A percentile compares a stretch with the other conserved stretches of the same genome.
phyloP scores from a whole-genome alignment of 1,284 basidiomycete genomes.

The Marasmius tenuissimus region DNA sequence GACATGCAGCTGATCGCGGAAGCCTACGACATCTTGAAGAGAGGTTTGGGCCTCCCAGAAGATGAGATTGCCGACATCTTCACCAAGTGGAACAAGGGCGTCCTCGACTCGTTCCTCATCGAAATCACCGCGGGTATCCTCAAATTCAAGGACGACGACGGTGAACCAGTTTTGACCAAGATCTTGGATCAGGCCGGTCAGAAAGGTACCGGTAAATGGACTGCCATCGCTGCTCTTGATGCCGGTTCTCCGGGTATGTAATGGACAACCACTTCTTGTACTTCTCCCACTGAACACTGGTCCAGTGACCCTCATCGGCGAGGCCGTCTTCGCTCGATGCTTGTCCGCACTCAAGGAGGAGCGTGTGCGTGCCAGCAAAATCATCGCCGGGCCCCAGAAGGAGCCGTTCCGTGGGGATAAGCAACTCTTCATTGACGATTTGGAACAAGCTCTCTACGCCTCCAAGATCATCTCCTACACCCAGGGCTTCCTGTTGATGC shows the following conservation, averaged over 20 bases:
- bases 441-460: slow-evolving; percentile 98
- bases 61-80: slow-evolving; percentile 91
- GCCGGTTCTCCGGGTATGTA: slow-evolving; percentile 82
- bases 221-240: slow-evolving; percentile 96
- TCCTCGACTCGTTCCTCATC: slow-evolving; percentile 99
- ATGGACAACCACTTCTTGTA: slow-evolving; percentile 1
- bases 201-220: slow-evolving; percentile 99
- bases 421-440: slow-evolving; percentile 97
- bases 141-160: slow-evolving; percentile 96
- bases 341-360: slow-evolving; percentile 98
- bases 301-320: slow-evolving; percentile 95
- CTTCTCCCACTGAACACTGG: slow-evolving; percentile 16
- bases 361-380: slow-evolving; percentile 90
- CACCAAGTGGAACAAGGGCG: slow-evolving; percentile 95
- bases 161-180: slow-evolving; percentile 87
- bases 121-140: slow-evolving; percentile 97
- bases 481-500: slow-evolving; percentile 99
- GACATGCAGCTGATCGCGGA: slow-evolving; percentile 99
- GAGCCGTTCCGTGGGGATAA: slow-evolving; percentile 97
- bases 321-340: slow-evolving; percentile 99
- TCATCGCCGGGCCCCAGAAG: slow-evolving; percentile 86
- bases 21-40: slow-evolving; percentile 97
- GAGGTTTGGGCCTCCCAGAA: slow-evolving; percentile 85
- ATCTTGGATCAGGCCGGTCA: slow-evolving; percentile 97
- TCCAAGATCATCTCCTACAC: slow-evolving; percentile 99